phyloP scores from a whole-genome alignment of 495 filamentous ascomycete genomes.

The Penicillium steckii region DNA sequence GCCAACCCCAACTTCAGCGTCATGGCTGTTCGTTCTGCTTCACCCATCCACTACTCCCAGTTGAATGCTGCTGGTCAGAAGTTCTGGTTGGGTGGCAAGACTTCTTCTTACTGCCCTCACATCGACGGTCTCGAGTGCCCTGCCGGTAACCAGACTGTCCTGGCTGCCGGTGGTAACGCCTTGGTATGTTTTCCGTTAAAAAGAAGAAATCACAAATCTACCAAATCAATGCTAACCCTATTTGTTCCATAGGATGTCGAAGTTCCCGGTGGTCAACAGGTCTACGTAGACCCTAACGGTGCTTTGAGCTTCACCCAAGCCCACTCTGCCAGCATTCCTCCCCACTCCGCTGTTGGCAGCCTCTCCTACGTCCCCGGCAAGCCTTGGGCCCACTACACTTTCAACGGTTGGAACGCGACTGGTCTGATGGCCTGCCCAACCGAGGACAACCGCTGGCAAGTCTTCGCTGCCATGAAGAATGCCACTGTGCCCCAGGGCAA shows the following conservation, averaged over 20 bases:
- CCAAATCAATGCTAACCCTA: not conserved
- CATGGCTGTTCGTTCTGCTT: slow-evolving; percentile 40
- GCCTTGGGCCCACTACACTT: slow-evolving; percentile 28
- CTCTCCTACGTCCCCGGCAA: slow-evolving; percentile 36
- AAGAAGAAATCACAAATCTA: not conserved
- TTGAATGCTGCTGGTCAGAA: slow-evolving; percentile 39
- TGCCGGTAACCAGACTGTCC: slow-evolving; percentile 41
- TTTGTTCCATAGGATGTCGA: slow-evolving; percentile 37
- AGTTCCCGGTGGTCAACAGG: slow-evolving; percentile 65
- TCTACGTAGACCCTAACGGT: slow-evolving; percentile 58
- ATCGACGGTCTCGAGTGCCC: slow-evolving; percentile 31
- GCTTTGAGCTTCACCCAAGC: slow-evolving; percentile 58
- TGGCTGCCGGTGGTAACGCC: slow-evolving; percentile 34
- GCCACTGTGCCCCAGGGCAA: slow-evolving; percentile 39
- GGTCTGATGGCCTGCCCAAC: slow-evolving; percentile 49
- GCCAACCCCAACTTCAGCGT: slow-evolving; percentile 30
- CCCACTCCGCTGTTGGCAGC: slow-evolving; percentile 46
- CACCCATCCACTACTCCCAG: slow-evolving; percentile 39
- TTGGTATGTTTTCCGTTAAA: slow-evolving; percentile 26
- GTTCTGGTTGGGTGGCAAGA: slow-evolving; percentile 42
- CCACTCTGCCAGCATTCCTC: slow-evolving; percentile 57
- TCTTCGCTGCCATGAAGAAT: slow-evolving; percentile 39
- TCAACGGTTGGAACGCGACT: slow-evolving; percentile 29
- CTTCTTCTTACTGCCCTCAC: slow-evolving; percentile 40
- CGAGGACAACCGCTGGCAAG: slow-evolving; percentile 39